These are phyloP conservation scores for Leishmania lainsoni DNA, from an alignment of 208 protist genomes.

Conservation along the genomic window DNA sequence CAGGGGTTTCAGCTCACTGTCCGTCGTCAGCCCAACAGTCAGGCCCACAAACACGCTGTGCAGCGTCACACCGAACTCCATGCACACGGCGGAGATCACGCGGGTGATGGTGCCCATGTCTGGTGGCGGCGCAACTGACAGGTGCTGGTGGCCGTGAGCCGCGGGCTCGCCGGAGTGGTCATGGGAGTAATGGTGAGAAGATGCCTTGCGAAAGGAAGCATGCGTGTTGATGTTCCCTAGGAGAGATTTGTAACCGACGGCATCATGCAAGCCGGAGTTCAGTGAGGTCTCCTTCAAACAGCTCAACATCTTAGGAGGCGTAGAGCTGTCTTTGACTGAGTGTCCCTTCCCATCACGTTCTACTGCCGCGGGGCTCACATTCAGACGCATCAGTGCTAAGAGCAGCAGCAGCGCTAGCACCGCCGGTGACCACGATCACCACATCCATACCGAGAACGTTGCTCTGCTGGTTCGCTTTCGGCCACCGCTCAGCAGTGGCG, in stretches of 20 bases:
- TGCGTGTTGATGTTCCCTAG: not conserved
- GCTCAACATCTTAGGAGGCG: not conserved
- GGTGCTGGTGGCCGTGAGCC: conserved; percentile 35
- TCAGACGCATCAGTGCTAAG: not conserved
- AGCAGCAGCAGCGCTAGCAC: not conserved
- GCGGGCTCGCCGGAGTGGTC: not conserved
- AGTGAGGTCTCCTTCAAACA: not conserved
- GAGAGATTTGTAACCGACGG: not conserved
- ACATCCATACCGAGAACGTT: not conserved
- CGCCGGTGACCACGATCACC: not conserved
- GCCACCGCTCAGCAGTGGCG: conserved; percentile 42
- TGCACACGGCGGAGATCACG: conserved; percentile 53
- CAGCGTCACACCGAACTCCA: conserved; percentile 68
- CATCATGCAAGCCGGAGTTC: not conserved
- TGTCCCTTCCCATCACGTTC: not conserved
- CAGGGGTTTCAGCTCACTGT: conserved; percentile 50
- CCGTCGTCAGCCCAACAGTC: conserved; percentile 46
- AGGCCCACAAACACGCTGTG: conserved; percentile 82
- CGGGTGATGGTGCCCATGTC: conserved; percentile 30
- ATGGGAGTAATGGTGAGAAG: not conserved
- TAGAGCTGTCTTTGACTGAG: not conserved
- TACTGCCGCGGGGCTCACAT: not conserved
- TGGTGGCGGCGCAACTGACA: conserved; percentile 10
- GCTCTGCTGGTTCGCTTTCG: not conserved
- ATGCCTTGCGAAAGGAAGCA: not conserved